Evolutionary conservation across 768 basidiomycete genomes (phyloP).

Genomic region (Lactifluus volemus): DNA sequence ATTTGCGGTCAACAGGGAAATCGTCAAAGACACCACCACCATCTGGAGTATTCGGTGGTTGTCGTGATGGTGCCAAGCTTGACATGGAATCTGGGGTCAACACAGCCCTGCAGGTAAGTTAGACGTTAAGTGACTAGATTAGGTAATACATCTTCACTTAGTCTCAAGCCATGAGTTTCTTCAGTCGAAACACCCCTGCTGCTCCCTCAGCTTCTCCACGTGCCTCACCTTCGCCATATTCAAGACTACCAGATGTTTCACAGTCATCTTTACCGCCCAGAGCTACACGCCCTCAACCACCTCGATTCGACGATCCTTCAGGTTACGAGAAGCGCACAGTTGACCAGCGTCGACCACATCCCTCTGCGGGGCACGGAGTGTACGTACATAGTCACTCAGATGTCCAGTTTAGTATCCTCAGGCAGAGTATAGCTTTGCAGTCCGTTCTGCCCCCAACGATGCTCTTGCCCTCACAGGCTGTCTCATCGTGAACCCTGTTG

Average conservation of each 20-base stretch:
- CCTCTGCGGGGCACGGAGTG: conserved; percentile 17
- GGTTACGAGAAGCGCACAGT: conserved; percentile 25
- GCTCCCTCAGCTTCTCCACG: conserved; percentile 4
- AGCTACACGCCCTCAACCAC: conserved; percentile 19
- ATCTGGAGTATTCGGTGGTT: background rate
- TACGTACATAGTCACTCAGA: conserved; percentile 9
- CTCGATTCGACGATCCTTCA: conserved; percentile 25
- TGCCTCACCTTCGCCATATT: conserved; percentile 14
- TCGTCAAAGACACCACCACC: conserved; percentile 24
- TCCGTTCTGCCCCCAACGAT: conserved; percentile 24
- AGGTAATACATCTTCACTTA: background rate
- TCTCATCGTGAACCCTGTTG: conserved; percentile 66
- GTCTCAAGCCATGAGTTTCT: conserved; percentile 12
- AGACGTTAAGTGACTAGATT: background rate
- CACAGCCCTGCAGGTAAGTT: background rate
- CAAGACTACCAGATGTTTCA: conserved; percentile 15
- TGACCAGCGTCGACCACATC: conserved; percentile 20
- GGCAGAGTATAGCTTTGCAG: conserved; percentile 21
- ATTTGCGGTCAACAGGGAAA: conserved; percentile 34
- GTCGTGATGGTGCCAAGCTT: background rate
- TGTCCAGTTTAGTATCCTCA: background rate
- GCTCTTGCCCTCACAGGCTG: conserved; percentile 70
- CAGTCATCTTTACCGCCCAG: conserved; percentile 12
- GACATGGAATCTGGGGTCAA: background rate
- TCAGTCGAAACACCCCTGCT: conserved; percentile 3